A percentile compares a stretch with the other conserved stretches of the same genome.
Evolutionary conservation across 805 yeast genomes (phyloP).

Genomic region (Metschnikowia cerradonensis): DNA sequence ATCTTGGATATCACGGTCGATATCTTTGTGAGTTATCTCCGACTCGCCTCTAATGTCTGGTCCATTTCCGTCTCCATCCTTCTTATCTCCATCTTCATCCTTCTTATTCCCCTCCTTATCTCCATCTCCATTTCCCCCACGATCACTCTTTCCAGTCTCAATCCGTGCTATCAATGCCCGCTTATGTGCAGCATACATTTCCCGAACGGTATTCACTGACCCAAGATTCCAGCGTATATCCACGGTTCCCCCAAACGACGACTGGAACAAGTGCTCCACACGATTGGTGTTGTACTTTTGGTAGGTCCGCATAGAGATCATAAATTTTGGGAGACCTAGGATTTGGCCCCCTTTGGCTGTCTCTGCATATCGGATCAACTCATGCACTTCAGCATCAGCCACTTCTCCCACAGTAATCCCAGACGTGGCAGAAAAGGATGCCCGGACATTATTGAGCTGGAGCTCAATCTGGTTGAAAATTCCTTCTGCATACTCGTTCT

Average conservation of each 20-base stretch:
- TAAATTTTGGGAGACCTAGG: conserved; percentile 72
- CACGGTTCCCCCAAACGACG: conserved; percentile 83
- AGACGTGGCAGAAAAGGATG: conserved; percentile 61
- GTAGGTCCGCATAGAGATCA: conserved; percentile 70
- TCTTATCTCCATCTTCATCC: neutral
- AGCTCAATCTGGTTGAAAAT: conserved; percentile 58
- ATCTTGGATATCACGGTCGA: conserved; percentile 36
- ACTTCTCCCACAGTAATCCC: conserved; percentile 50
- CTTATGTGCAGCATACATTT: conserved; percentile 87
- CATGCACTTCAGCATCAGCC: conserved; percentile 43
- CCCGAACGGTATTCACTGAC: conserved; percentile 81
- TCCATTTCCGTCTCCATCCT: neutral
- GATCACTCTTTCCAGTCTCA: conserved; percentile 8
- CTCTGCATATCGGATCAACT: conserved; percentile 52
- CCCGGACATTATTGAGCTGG: conserved; percentile 56
- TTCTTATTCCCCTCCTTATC: neutral
- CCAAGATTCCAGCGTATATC: conserved; percentile 94
- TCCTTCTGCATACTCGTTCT: conserved; percentile 41
- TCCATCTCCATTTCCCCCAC: conserved; percentile 11
- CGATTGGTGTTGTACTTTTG: conserved; percentile 49
- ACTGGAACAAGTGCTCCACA: conserved; percentile 64
- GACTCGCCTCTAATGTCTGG: neutral
- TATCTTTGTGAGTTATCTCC: conserved; percentile 13
- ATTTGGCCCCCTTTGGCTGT: conserved; percentile 76
- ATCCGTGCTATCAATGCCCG: conserved; percentile 63